Base-by-base conservation (phyloP, 2,329 filamentous ascomycete genomes). In the Ascochyta viciae-villosae region DNA sequence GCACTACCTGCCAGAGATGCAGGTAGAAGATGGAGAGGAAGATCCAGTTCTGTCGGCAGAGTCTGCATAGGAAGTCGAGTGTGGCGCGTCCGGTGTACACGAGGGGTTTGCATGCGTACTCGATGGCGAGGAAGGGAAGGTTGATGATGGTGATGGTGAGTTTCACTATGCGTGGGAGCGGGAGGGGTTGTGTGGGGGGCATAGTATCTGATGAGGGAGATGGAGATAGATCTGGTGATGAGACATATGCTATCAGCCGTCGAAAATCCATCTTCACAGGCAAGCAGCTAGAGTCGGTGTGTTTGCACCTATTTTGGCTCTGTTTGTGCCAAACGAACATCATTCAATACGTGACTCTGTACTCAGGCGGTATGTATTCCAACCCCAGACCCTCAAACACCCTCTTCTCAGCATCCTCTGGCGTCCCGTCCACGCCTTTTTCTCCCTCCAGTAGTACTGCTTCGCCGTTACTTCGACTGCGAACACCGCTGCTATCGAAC, bases 401-500 rank as follows among this genome's bases (percentile, higher is more conserved):
- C 59, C 87, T 63, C 75, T 81, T 87, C 78, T 97, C 93, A 6
- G 92, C 91, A 62, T 89, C 88, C 69, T 86, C 78, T 80, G 90
- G 86, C 42, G 61, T 83, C 77, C 75, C 78, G 27, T 77, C 70
- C n/a, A 78, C 72, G 1, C 76, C 77, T 16, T 75, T 65, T 16
- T 61, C 50, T 68, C 82, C 70, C 79, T 89, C 83, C 12, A 95
- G 67, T 73, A 95, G 87, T n/a, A 87, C 68, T 0, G 94, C 84
- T 80, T 88, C 87, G 3, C 90, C 91, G 50, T 87, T 85, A 8
- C 68, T 74, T 8, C 88, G 81, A 66, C 86, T 87, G 40, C 92
- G 83, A 10, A 96, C 85, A 0, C 95, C 95, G 67, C 91, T 96
- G 60, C 90, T 95, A 71, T 97, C 93, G 71, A 98, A 98, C 74